phyloP scores from a whole-genome alignment of 768 basidiomycete species.

The Leccinum boreale region DNA sequence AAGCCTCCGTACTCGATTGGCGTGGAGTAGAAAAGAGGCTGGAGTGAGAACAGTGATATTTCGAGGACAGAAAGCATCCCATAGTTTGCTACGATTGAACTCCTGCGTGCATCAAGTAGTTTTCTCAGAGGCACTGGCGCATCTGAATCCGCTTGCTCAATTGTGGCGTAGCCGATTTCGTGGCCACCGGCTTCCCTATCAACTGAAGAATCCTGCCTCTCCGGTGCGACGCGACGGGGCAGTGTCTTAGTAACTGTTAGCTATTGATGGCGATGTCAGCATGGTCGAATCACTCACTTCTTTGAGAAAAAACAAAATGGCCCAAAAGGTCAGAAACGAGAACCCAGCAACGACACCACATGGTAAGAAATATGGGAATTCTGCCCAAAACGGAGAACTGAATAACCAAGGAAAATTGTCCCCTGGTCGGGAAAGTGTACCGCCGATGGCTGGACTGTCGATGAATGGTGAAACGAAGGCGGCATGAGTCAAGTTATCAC shows the following conservation, averaged over 20 bases:
- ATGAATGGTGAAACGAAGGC: neutral
- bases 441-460: slow-evolving; percentile 55
- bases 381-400: slow-evolving; percentile 43
- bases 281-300: slow-evolving; percentile 21
- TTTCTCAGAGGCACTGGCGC: slow-evolving; percentile 24
- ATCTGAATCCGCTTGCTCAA: slow-evolving; percentile 13
- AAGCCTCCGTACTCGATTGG: slow-evolving; percentile 36
- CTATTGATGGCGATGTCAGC: neutral
- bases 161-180: slow-evolving; percentile 15
- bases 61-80: slow-evolving; percentile 35
- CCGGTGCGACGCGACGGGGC: slow-evolving; percentile 4
- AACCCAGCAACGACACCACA: slow-evolving; percentile 34
- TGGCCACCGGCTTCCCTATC: slow-evolving; percentile 12
- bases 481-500: neutral
- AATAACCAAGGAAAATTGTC: slow-evolving; percentile 53
- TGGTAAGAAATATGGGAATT: slow-evolving; percentile 49
- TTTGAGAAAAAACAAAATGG: slow-evolving; percentile 24
- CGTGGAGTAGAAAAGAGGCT: slow-evolving; percentile 40
- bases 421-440: slow-evolving; percentile 52
- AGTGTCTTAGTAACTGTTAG: slow-evolving; percentile 23
- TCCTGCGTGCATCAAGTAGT: slow-evolving; percentile 29
- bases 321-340: slow-evolving; percentile 19
- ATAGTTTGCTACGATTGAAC: slow-evolving; percentile 37
- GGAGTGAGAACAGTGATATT: slow-evolving; percentile 32
- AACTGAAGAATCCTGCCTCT: slow-evolving; percentile 6